phyloP scores from a whole-genome alignment of 371 early-diverging fungal genomes.

The Mortierella sp. region DNA sequence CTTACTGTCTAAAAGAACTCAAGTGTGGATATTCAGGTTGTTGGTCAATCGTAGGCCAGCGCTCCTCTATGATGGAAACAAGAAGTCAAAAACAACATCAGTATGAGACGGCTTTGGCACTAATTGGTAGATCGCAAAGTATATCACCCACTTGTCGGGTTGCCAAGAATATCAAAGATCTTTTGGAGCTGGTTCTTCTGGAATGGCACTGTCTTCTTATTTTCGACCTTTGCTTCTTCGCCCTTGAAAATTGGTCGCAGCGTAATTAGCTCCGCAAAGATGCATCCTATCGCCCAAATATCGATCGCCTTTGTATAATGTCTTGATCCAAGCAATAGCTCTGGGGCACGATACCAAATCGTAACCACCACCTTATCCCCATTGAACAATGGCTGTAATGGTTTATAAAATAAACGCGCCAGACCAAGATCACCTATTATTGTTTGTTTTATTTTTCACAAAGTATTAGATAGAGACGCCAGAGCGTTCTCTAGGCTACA shows the following conservation, averaged over 20 bases:
- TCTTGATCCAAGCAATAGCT: slow-evolving; percentile 90
- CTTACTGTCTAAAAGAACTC: slow-evolving; percentile 69
- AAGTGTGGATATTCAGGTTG: slow-evolving; percentile 80
- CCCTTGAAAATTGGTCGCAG: slow-evolving; percentile 95
- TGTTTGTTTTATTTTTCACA: too few species aligned
- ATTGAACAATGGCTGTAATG: slow-evolving; percentile 85
- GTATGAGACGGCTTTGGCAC: neutral
- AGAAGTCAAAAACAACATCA: neutral
- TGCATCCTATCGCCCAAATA: slow-evolving; percentile 97
- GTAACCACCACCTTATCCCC: slow-evolving; percentile 98
- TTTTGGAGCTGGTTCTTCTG: slow-evolving; percentile 90
- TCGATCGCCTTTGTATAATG: slow-evolving; percentile 96
- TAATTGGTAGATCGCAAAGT: neutral
- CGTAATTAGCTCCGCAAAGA: slow-evolving; percentile 93
- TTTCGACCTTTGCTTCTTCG: slow-evolving; percentile 94
- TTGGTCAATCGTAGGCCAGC: slow-evolving; percentile 83
- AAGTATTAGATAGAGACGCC: neutral
- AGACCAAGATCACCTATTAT: slow-evolving; percentile 93
- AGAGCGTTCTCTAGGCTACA: too few species aligned
- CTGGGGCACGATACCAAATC: slow-evolving; percentile 98
- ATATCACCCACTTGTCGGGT: slow-evolving; percentile 79
- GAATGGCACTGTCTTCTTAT: slow-evolving; percentile 89
- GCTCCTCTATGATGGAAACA: slow-evolving; percentile 66
- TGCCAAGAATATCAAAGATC: slow-evolving; percentile 93
- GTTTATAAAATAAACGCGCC: slow-evolving; percentile 86